These are phyloP conservation scores for Pleurotus eryngii DNA, from an alignment of 768 basidiomycete species.

Conservation along the genomic window DNA sequence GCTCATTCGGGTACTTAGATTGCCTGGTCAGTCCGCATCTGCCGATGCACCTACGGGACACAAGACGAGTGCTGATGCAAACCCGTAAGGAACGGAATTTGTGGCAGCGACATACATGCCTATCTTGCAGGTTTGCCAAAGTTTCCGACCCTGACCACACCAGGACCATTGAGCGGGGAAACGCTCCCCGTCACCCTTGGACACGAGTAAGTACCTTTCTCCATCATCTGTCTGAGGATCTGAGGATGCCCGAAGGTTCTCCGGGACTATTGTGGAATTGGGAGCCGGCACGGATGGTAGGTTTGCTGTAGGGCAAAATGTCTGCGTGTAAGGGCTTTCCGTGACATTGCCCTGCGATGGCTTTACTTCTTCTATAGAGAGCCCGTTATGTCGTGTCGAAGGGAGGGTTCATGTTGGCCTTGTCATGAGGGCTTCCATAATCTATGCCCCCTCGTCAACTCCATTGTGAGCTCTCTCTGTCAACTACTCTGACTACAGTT, in stretches of 20 bases:
- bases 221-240: neutral
- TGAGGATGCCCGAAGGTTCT: slow-evolving; percentile 19
- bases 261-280: slow-evolving; percentile 31
- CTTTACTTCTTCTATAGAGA: slow-evolving; percentile 26
- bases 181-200: slow-evolving; percentile 4
- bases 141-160: neutral
- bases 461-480: slow-evolving; percentile 28
- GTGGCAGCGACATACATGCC: slow-evolving; percentile 7
- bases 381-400: slow-evolving; percentile 37
- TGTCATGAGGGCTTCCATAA: slow-evolving; percentile 32
- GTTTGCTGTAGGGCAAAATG: slow-evolving; percentile 31
- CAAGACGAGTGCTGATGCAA: too few relatives aligned
- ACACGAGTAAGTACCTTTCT: slow-evolving; percentile 3
- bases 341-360: neutral
- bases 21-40: slow-evolving; percentile 21
- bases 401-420: slow-evolving; percentile 25
- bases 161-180: slow-evolving; percentile 1
- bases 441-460: slow-evolving; percentile 28
- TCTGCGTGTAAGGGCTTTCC: slow-evolving; percentile 24
- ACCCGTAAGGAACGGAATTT: neutral
- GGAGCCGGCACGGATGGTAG: slow-evolving; percentile 30
- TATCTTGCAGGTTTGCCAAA: slow-evolving; percentile 1
- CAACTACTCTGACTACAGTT: neutral
- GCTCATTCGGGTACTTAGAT: slow-evolving; percentile 13
- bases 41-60: too few relatives aligned